Evolutionary conservation across 116 monocot species (phyloP), one percentile per base, ranked within the genome.

Genomic region (Trichopus zeylanicus): DNA sequence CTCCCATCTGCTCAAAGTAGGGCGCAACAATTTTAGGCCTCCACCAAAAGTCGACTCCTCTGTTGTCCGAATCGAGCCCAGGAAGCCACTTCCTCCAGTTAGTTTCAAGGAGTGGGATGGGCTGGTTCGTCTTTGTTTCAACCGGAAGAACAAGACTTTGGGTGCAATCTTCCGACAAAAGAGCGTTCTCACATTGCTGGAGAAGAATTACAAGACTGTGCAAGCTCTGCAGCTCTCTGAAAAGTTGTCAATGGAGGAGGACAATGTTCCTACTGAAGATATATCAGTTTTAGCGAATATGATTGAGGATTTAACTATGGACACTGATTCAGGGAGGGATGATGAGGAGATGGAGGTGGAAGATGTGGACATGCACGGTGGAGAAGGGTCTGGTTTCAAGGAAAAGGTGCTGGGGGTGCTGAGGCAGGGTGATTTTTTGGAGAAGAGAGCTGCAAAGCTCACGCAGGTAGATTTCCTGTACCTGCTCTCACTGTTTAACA

Each of bases 101-200:
- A 85, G 58, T 42, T 94, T 94, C 66, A 94, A 89, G 55, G 89
- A 94, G 64, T 94, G 93, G 93, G 94, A 94, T 66, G 94, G 94
- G n/a, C 63, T 95, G 21, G 31, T 95, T 6, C 76, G 90, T 11
- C 35, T 90, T 19, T 87, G 87, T 67, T 95, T 95, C 59, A 87
- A 72, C 64, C 61, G 87, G 31, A 95, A 87, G 81, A 95, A 95
- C 74, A 95, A 87, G 74, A 95, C 87, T 0, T 60, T 95, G 71
- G 83, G 95, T 20, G 54, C 87, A n/a, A 66, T 95, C 22, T 95
- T 95, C 64, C 77, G 74, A 56, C 81, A 81, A 39, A 95, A 95
- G 56, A 67, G 72, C 13, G 74, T 90, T 9, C 74, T 90, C 16
- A 54, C 83, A 0, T 66, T 90, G 58, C 62, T 95, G 21, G 81